A percentile compares a stretch with the other conserved stretches of the same genome.
phyloP scores from a whole-genome alignment of 2,329 filamentous ascomycete species.

The Fusarium burgessii region DNA sequence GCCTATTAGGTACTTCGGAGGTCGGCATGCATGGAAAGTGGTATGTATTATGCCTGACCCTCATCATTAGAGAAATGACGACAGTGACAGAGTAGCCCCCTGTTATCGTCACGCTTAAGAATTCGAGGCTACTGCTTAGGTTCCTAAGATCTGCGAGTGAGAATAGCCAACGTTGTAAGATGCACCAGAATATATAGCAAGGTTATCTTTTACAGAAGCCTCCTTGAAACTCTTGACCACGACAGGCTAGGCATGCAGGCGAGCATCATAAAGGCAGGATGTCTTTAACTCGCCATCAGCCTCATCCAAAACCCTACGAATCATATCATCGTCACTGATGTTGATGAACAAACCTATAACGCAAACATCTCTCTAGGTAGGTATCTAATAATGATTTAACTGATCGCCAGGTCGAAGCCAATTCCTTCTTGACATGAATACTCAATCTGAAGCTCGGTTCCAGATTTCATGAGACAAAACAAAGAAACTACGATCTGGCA shows the following conservation, averaged over 20 bases:
- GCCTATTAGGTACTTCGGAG: too few species aligned
- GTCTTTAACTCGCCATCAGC: neutral
- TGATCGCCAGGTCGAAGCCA: neutral
- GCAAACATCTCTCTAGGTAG: neutral
- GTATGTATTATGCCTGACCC: constrained; percentile 2
- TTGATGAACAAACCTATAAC: neutral
- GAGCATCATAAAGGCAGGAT: neutral
- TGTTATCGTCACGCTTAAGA: constrained; percentile 6
- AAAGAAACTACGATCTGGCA: neutral
- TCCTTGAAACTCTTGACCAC: neutral
- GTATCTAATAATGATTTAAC: neutral
- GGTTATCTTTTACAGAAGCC: neutral
- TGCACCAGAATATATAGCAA: neutral
- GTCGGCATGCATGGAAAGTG: too few species aligned
- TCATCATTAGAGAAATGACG: constrained; percentile 22
- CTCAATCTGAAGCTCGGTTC: constrained; percentile 2
- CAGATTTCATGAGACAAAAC: constrained; percentile 8
- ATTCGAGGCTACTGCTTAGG: constrained; percentile 23
- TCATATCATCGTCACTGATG: neutral
- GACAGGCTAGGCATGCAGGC: neutral
- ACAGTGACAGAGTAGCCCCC: constrained; percentile 9
- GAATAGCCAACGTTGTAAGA: neutral
- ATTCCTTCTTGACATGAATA: neutral
- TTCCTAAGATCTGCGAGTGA: constrained; percentile 12
- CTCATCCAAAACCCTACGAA: constrained; percentile 1